These are phyloP conservation scores for Venturia asperata DNA, from an alignment of 2,329 filamentous ascomycete species.

Conservation along the genomic window DNA sequence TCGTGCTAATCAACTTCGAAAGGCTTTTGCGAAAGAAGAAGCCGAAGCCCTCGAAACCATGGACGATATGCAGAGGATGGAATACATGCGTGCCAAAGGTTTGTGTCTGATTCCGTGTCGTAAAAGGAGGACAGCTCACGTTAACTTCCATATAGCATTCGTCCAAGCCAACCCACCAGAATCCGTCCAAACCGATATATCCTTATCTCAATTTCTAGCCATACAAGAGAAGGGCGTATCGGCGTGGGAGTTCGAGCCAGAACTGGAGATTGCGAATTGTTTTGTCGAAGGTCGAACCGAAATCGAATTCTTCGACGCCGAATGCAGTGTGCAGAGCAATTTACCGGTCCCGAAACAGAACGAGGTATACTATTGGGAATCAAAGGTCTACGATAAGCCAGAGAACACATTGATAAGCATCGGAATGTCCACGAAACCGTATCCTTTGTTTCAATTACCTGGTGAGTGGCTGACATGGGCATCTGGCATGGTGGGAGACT, in stretches of 20 bases:
- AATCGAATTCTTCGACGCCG: constrained; percentile 97
- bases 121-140: neutral
- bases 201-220: constrained; percentile 90
- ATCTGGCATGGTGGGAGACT: constrained; percentile 3
- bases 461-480: constrained; percentile 50
- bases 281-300: constrained; percentile 95
- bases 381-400: constrained; percentile 96
- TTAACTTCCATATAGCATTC: constrained; percentile 58
- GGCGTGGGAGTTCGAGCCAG: constrained; percentile 99
- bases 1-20: neutral
- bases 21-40: constrained; percentile 81
- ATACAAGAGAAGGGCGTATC: constrained; percentile 99
- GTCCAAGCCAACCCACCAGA: constrained; percentile 91
- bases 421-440: constrained; percentile 93
- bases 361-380: constrained; percentile 99
- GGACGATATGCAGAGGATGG: constrained; percentile 84
- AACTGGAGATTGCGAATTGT: constrained; percentile 96
- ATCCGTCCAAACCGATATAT: constrained; percentile 93
- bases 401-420: constrained; percentile 81
- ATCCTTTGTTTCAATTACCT: constrained; percentile 87
- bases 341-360: constrained; percentile 97
- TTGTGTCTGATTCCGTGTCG: constrained; percentile 27
- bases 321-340: constrained; percentile 96
- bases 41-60: constrained; percentile 89
- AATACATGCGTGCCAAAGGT: constrained; percentile 96